Conservation (phyloP, 441 rosid species). For the Brassica hybrid region DNA sequence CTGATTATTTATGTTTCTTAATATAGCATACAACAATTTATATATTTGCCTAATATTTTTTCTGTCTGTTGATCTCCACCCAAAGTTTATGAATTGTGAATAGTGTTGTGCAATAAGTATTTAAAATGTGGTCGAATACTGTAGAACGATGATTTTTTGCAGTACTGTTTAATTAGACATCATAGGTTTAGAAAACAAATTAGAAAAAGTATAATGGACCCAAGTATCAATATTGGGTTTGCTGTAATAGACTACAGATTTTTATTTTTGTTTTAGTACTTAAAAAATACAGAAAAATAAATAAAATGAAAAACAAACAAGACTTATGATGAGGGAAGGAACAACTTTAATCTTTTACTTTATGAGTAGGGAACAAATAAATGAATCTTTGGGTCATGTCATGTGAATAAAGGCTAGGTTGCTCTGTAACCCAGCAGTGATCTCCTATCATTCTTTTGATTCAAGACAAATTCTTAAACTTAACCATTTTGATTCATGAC, state of each 20-base stretch:
- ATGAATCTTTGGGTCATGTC: conserved; percentile 43
- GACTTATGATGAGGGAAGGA: conserved; percentile 43
- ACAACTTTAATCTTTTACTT: conserved; percentile 47
- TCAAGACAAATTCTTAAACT: conserved; percentile 22
- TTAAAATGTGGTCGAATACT: not conserved
- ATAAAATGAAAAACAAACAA: conserved; percentile 12
- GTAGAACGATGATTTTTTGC: conserved; percentile 16
- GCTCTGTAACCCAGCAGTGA: conserved; percentile 37
- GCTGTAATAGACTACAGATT: conserved; percentile 31
- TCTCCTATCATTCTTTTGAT: conserved; percentile 22
- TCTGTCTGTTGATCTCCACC: not conserved
- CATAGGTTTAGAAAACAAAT: not conserved
- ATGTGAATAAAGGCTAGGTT: conserved; percentile 41
- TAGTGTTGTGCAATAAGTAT: not conserved
- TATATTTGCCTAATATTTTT: not conserved
- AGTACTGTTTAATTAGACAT: not conserved
- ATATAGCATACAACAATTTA: not conserved
- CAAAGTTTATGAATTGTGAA: not conserved
- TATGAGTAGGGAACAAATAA: conserved; percentile 45
- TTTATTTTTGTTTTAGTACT: not conserved
- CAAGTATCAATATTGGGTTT: conserved; percentile 43
- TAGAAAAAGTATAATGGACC: conserved; percentile 32
- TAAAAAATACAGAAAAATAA: conserved; percentile 6
- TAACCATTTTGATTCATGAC: conserved; percentile 35
- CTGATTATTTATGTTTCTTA: not conserved